Conservation (phyloP, 2,329 filamentous ascomycete species). For the Kalaharituber pfeilii region DNA sequence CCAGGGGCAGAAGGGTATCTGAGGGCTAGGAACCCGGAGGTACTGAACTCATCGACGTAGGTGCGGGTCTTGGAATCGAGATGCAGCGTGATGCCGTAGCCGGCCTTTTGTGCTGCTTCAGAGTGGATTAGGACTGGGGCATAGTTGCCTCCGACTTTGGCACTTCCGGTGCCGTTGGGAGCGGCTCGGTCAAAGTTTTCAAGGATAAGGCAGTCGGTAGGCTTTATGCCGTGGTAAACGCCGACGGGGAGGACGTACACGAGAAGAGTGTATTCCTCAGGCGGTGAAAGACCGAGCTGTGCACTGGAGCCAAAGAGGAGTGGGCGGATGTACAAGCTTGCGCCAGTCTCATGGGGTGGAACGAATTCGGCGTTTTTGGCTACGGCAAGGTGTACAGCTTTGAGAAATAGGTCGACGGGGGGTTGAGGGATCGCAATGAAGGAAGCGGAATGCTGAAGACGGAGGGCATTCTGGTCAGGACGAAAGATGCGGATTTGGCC, state of each 20-base stretch:
- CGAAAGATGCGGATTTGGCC: constrained; percentile 74
- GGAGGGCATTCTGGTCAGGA: constrained; percentile 62
- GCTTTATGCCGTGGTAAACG: constrained; percentile 79
- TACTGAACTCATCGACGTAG: constrained; percentile 91
- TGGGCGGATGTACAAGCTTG: constrained; percentile 83
- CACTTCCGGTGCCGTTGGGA: constrained; percentile 74
- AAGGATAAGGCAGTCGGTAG: constrained; percentile 72
- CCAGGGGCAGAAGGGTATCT: constrained; percentile 37
- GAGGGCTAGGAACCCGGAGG: constrained; percentile 79
- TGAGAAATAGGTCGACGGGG: constrained; percentile 57
- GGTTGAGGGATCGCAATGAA: constrained; percentile 72
- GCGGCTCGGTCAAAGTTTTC: constrained; percentile 88
- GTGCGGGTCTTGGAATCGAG: constrained; percentile 68
- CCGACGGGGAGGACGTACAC: constrained; percentile 72
- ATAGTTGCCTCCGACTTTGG: constrained; percentile 95
- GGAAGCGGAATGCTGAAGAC: constrained; percentile 68
- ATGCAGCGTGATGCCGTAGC: constrained; percentile 88
- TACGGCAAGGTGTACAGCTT: constrained; percentile 63
- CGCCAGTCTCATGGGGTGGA: constrained; percentile 72
- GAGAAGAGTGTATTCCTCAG: constrained; percentile 74
- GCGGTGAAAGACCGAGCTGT: constrained; percentile 69
- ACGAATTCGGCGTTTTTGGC: constrained; percentile 79
- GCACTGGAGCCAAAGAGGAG: constrained; percentile 74
- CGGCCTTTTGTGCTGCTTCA: constrained; percentile 58
- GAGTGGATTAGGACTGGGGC: constrained; percentile 79